These are phyloP conservation scores for Schrenkiella parvula DNA, from an alignment of 345 rosid species.

Conservation along the genomic window DNA sequence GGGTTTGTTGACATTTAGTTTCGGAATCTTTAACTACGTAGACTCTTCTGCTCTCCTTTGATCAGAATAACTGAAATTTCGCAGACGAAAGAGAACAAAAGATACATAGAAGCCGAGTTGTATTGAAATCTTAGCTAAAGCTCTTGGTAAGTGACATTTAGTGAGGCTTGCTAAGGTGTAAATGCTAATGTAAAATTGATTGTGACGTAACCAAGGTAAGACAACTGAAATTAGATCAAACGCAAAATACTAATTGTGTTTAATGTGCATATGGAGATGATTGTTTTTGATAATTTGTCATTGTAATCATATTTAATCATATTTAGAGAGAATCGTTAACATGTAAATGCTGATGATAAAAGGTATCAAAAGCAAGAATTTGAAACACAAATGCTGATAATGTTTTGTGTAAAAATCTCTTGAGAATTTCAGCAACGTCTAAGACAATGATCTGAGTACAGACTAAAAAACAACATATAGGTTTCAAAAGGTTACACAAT, in stretches of 20 bases:
- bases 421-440: background rate
- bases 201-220: too few species aligned
- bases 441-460: background rate
- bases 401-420: background rate
- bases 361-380: background rate
- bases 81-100: background rate
- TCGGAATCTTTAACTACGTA: background rate
- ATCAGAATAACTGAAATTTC: background rate
- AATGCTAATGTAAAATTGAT: too few species aligned
- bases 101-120: background rate
- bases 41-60: background rate
- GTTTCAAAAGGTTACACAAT: background rate
- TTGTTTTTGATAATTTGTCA: too few species aligned
- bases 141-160: background rate
- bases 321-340: background rate
- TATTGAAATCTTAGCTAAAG: background rate
- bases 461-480: conserved; percentile 15
- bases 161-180: too few species aligned
- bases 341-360: background rate
- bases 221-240: too few species aligned
- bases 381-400: background rate
- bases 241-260: background rate
- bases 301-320: too few species aligned
- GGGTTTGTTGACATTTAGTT: background rate
- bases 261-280: background rate